Evolutionary conservation across 2,329 filamentous ascomycete genomes (phyloP).

Genomic region (Cadophora malorum): DNA sequence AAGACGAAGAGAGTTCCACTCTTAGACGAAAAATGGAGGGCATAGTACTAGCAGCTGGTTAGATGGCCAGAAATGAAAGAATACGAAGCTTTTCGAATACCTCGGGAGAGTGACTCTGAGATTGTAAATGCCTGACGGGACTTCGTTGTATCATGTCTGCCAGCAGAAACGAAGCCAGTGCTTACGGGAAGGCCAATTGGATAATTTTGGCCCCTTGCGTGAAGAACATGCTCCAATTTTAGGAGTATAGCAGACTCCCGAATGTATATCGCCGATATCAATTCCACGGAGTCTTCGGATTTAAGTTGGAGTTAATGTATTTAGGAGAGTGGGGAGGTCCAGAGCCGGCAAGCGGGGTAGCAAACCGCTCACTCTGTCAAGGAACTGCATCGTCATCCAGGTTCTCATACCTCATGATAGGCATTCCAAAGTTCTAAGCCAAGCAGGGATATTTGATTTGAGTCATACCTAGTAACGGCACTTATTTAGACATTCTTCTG

Average conservation of each 20-base stretch:
- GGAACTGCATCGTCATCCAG: not conserved
- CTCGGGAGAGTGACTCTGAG: not conserved
- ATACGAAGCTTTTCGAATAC: not conserved
- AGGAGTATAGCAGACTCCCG: not conserved
- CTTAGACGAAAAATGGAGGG: constrained; percentile 57
- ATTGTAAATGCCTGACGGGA: not conserved
- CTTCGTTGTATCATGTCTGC: not conserved
- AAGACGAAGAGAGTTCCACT: constrained; percentile 57
- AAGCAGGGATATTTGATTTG: not conserved
- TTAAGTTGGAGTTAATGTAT: constrained; percentile 8
- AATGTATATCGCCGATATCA: not conserved
- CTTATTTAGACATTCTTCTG: not conserved
- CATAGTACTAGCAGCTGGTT: constrained; percentile 49
- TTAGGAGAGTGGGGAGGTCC: constrained; percentile 1
- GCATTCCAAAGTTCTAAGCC: not conserved
- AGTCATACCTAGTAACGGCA: not conserved
- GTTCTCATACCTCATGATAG: not conserved
- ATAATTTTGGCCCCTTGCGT: not conserved
- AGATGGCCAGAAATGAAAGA: constrained; percentile 11
- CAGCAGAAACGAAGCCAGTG: not conserved
- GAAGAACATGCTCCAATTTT: not conserved
- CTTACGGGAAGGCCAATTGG: not conserved
- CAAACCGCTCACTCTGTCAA: not conserved
- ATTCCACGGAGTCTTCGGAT: not conserved
- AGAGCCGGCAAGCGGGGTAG: not conserved